These are phyloP conservation scores for Tinospora cordifolia DNA, from an alignment of 164 flowering plant genomes.

Conservation along the genomic window DNA sequence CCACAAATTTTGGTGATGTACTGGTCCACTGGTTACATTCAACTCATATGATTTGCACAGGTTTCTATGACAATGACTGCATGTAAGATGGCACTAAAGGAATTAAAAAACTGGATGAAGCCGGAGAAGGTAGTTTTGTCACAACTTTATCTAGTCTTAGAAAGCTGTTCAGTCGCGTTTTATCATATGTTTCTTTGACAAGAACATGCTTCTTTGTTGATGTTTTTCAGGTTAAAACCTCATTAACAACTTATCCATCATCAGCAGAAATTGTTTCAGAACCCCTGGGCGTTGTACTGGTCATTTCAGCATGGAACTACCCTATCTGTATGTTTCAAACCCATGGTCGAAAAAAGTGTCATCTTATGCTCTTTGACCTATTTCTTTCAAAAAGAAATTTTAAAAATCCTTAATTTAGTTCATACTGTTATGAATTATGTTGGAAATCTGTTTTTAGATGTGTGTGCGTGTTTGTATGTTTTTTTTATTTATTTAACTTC, in stretches of 20 bases:
- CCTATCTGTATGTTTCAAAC: constrained; percentile 50
- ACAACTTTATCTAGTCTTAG: background rate
- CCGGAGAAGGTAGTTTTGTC: constrained; percentile 35
- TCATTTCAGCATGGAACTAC: constrained; percentile 74
- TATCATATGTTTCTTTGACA: background rate
- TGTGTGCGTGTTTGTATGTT: too few species aligned
- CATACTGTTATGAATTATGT: background rate
- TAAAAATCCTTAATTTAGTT: background rate
- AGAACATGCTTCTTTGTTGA: background rate
- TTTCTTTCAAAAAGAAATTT: too few species aligned
- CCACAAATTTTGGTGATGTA: background rate
- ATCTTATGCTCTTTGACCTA: background rate
- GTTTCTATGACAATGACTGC: constrained; percentile 17
- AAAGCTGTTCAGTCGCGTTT: background rate
- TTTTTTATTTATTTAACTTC: too few species aligned
- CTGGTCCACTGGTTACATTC: background rate
- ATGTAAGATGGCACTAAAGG: constrained; percentile 19
- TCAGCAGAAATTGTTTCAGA: constrained; percentile 69
- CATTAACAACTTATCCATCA: constrained; percentile 49
- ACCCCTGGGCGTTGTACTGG: constrained; percentile 58
- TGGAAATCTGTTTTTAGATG: background rate
- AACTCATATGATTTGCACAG: constrained; percentile 11
- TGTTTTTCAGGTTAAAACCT: constrained; percentile 40
- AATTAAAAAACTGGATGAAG: constrained; percentile 24
- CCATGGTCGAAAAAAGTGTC: background rate